These are phyloP conservation scores for Cyberlindnera petersonii DNA, from an alignment of 805 yeast genomes.

Conservation along the genomic window DNA sequence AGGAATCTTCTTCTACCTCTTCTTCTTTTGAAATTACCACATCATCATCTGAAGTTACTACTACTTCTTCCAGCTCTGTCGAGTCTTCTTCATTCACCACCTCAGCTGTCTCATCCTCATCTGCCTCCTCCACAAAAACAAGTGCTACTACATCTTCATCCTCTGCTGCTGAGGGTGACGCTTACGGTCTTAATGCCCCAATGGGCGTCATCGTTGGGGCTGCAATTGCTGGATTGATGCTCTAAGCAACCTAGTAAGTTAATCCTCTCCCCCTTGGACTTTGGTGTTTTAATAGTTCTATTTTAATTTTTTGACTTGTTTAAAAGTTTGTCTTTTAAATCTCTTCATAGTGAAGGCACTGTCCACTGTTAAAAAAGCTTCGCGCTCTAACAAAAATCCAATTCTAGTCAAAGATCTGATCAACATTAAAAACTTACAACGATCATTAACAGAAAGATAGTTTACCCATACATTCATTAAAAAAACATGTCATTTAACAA, in stretches of 20 bases:
- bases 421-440: no score
- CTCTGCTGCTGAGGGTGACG: constrained; percentile 25
- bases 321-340: no score
- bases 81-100: constrained; percentile 22
- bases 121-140: constrained; percentile 7
- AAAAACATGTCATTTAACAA: no score
- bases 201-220: constrained; percentile 39
- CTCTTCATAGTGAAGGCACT: no score
- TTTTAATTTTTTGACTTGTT: neutral
- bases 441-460: no score
- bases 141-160: no score
- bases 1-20: neutral
- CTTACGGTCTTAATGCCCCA: constrained; percentile 35
- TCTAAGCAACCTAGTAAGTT: constrained; percentile 8
- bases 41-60: constrained; percentile 4
- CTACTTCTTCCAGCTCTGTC: constrained; percentile 19
- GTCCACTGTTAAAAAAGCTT: no score
- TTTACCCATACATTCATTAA: no score
- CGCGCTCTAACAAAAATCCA: no score
- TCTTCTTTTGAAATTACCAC: constrained; percentile 10
- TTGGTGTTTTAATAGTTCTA: neutral
- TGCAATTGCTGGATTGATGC: constrained; percentile 25
- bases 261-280: neutral
- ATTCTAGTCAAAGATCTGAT: no score
- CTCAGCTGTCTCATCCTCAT: constrained; percentile 13